These are phyloP conservation scores for Cryptomeria japonica DNA, from an alignment of 75 land plant genomes.

Conservation along the genomic window DNA sequence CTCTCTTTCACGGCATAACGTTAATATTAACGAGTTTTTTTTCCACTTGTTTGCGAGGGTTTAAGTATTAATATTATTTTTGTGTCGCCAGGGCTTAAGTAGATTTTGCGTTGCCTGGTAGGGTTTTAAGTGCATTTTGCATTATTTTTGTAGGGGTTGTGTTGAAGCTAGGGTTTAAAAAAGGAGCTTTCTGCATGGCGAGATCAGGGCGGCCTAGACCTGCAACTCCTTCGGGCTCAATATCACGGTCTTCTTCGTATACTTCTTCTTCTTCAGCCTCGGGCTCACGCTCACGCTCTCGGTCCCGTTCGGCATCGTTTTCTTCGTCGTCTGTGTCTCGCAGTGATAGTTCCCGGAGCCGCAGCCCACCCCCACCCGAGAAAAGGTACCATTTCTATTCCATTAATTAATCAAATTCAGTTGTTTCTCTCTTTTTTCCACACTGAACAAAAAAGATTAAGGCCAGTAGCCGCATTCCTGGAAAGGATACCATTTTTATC, in stretches of 20 bases:
- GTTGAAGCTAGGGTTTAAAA: background rate
- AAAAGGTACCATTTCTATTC: slow-evolving; percentile 22
- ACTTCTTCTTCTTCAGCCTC: slow-evolving; percentile 48
- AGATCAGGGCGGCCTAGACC: slow-evolving; percentile 47
- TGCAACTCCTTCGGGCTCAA: slow-evolving; percentile 19
- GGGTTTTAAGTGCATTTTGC: background rate
- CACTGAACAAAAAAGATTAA: background rate
- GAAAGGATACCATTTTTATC: slow-evolving; percentile 19
- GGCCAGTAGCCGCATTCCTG: slow-evolving; percentile 20
- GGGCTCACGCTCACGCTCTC: slow-evolving; percentile 44
- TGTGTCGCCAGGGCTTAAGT: background rate
- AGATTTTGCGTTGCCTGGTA: background rate
- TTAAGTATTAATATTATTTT: no score
- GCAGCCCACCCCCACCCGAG: slow-evolving; percentile 39
- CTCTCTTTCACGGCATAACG: no score
- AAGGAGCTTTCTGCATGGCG: slow-evolving; percentile 36
- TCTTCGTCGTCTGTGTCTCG: slow-evolving; percentile 50
- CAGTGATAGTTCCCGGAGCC: slow-evolving; percentile 62
- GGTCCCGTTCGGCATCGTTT: slow-evolving; percentile 27
- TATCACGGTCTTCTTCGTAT: slow-evolving; percentile 31
- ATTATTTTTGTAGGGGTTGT: background rate
- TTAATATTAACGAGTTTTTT: no score
- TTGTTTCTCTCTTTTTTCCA: background rate
- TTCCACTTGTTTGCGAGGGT: no score
- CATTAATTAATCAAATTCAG: background rate